Evolutionary conservation across 352 stramenopile species (phyloP), one percentile per base, ranked within the genome.

Genomic region (Phytophthora agathidicida): DNA sequence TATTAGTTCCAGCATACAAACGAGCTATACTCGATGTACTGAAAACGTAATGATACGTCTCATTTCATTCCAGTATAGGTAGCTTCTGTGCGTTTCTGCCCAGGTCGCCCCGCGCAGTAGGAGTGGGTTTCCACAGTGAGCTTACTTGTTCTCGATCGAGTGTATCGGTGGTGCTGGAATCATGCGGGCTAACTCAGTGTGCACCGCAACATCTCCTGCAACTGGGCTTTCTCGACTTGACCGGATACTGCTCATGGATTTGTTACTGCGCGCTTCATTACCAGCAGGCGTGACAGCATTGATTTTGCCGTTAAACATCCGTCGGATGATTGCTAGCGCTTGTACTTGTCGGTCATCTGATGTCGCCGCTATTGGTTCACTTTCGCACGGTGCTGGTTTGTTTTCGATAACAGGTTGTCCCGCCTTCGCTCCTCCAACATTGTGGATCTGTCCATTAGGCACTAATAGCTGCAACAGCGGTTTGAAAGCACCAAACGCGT

Each of bases 381-480:
- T 60, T n/a, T 53, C 50, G 23, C 35, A 32, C 28, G 24, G 16
- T 10, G 30, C 39, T 16, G 28, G 19, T 32, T 1, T 22, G 23
- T 17, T 55, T 5, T 55, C 45, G 17, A 19, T 31, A 13, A 10
- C 5, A 27, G 46, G 23, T 7, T 28, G n/a, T 1, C 55, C 47
- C 1, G 22, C 23, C 16, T 46, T 65, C 11, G 31, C 5, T 17
- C 43, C 49, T 16, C 56, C 46, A 2, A 65, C 45, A 35, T 46
- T 68, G 2, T 63, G 60, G 1, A 82, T 36, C 27, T 77, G 64
- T 0, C 79, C 79, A 13, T 89, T 89, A 1, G 79, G 65, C 13
- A 86, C 68, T 20, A 89, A 54, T 8, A 89, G 67, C 48, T 86
- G 77, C 3, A 89, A 39, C 1, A 89, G 54, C 3, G 72, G 49